A percentile compares a stretch with the other conserved stretches of the same genome.
phyloP scores from a whole-genome alignment of 179 eudicot species.

The Drosera spatulata region DNA sequence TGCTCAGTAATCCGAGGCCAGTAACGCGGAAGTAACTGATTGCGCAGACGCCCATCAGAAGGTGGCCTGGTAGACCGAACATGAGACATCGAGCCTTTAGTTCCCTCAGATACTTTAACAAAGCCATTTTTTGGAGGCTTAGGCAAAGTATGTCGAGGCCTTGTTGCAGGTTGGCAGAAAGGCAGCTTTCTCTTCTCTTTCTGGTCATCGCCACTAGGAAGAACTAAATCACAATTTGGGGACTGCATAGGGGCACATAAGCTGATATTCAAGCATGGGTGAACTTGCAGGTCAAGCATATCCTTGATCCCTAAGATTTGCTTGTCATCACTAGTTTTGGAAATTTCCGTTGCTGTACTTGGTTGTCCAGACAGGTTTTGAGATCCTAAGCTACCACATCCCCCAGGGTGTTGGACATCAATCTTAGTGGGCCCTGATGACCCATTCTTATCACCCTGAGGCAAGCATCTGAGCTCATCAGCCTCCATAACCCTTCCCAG shows the following conservation, averaged over 20 bases:
- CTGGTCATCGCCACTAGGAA: conserved; percentile 35
- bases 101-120: conserved; percentile 44
- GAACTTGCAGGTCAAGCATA: conserved; percentile 32
- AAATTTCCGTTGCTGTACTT: conserved; percentile 13
- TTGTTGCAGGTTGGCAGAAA: conserved; percentile 43
- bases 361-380: conserved; percentile 15
- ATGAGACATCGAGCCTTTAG: conserved; percentile 37
- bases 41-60: conserved; percentile 77
- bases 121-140: conserved; percentile 53
- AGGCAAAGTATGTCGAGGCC: conserved; percentile 74
- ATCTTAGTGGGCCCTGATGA: conserved; percentile 18
- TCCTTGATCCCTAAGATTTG: conserved; percentile 23
- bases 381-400: conserved; percentile 15
- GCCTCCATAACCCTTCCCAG: conserved; percentile 15
- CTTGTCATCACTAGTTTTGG: conserved; percentile 18
- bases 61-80: conserved; percentile 89
- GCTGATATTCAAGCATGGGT: conserved; percentile 51
- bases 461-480: conserved; percentile 19
- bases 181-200: conserved; percentile 30
- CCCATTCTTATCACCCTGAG: conserved; percentile 23
- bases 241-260: conserved; percentile 42
- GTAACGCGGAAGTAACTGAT: conserved; percentile 93
- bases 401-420: conserved; percentile 13
- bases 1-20: conserved; percentile 98
- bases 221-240: conserved; percentile 18